phyloP scores from a whole-genome alignment of 78 protist species.

The Bodo saltans region DNA sequence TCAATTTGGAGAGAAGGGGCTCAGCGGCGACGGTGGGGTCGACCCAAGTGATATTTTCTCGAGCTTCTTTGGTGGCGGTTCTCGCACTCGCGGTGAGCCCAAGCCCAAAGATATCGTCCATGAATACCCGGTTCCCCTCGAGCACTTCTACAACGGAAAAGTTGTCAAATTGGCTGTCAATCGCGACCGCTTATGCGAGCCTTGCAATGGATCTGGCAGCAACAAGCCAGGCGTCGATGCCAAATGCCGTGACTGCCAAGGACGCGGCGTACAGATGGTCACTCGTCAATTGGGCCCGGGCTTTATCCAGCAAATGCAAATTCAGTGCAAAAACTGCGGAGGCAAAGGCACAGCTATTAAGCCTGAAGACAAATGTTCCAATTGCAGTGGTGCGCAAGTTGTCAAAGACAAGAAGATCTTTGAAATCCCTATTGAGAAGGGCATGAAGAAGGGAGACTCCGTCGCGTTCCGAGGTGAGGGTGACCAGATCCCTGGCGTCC shows the following conservation, averaged over 20 bases:
- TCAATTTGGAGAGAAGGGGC: conserved; percentile 82
- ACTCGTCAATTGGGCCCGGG: conserved; percentile 25
- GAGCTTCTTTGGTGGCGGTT: conserved; percentile 70
- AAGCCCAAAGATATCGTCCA: conserved; percentile 63
- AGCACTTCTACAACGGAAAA: conserved; percentile 91
- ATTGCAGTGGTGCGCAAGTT: conserved; percentile 77
- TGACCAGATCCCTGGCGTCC: conserved; percentile 78
- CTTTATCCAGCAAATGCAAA: conserved; percentile 30
- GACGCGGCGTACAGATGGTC: background rate
- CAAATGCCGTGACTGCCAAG: background rate
- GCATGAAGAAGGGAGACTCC: conserved; percentile 81
- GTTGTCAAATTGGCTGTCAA: conserved; percentile 72
- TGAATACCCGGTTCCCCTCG: conserved; percentile 64
- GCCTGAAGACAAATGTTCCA: conserved; percentile 41
- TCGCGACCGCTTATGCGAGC: conserved; percentile 68
- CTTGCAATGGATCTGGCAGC: conserved; percentile 72
- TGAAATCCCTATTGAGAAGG: conserved; percentile 86
- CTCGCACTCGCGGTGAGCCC: conserved; percentile 27
- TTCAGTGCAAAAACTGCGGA: background rate
- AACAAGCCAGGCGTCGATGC: too few relatives aligned
- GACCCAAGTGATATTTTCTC: conserved; percentile 61
- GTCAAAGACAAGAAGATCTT: conserved; percentile 69
- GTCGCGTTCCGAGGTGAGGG: conserved; percentile 88
- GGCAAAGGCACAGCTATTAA: conserved; percentile 16
- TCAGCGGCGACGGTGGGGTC: conserved; percentile 42